These are phyloP conservation scores for Raddia distichophylla DNA, from an alignment of 176 grass and related monocot genomes.

Conservation along the genomic window DNA sequence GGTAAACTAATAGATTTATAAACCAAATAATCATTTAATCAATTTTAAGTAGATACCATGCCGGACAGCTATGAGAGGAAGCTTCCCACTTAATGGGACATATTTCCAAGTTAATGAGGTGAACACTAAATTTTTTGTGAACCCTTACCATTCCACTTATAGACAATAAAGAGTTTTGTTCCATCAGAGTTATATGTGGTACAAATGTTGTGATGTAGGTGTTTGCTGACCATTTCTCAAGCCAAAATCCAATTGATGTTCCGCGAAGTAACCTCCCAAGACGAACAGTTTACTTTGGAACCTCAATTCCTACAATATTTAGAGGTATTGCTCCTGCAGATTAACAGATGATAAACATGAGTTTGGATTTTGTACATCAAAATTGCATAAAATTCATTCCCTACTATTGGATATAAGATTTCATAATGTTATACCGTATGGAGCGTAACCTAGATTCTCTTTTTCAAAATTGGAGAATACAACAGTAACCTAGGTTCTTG, in stretches of 20 bases:
- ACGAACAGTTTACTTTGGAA: slow-evolving; percentile 85
- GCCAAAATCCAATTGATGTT: slow-evolving; percentile 68
- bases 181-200: slow-evolving; percentile 33
- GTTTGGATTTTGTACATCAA: slow-evolving; percentile 4
- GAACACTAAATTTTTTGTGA: slow-evolving; percentile 23
- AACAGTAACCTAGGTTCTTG: background rate
- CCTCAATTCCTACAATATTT: slow-evolving; percentile 85
- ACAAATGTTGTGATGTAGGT: slow-evolving; percentile 52
- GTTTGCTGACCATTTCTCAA: slow-evolving; percentile 85
- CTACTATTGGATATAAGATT: slow-evolving; percentile 25
- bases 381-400: slow-evolving; percentile 16
- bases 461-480: background rate
- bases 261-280: slow-evolving; percentile 65
- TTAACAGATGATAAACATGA: slow-evolving; percentile 6
- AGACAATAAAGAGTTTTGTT: slow-evolving; percentile 19
- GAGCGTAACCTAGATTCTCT: background rate
- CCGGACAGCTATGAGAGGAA: slow-evolving; percentile 87
- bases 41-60: slow-evolving; percentile 79
- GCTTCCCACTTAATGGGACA: slow-evolving; percentile 82
- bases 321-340: slow-evolving; percentile 50
- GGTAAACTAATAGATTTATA: slow-evolving; percentile 33
- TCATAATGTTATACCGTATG: background rate
- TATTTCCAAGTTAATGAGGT: slow-evolving; percentile 94
- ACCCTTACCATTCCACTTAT: background rate
- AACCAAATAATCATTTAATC: slow-evolving; percentile 46